Evolutionary conservation across 352 stramenopile species (phyloP), one percentile per base, ranked within the genome.

Genomic region (Blastocystis sp.): DNA sequence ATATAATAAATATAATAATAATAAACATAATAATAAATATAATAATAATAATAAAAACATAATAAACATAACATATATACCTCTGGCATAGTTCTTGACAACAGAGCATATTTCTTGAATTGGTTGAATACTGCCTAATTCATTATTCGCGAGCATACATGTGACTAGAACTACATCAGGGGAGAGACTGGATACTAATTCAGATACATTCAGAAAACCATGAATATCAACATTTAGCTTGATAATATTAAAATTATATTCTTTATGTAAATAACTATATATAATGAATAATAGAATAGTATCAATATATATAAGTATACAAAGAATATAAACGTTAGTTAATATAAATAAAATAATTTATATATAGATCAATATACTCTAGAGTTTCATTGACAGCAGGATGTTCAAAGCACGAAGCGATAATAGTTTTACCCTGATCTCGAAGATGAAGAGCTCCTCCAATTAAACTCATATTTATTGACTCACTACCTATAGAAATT

Each of bases 91-190:
- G n/a, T n/a, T n/a, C n/a, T n/a, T n/a, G n/a, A n/a, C n/a, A n/a
- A n/a, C n/a, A n/a, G n/a, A n/a, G n/a, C n/a, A n/a, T 39, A 95
- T 86, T 37, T 87, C 75, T 0, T 73, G 73, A 16, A 97, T 79
- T 2, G 86, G 86, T 70, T 96, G 84, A 21, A 97, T 68, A 23
- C 84, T 84, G 28, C 86, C 86, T 25, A 93, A 80, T 74, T 98
- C 88, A 68, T 96, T 98, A 68, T 98, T 95, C n/a, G 86, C 86
- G 16, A 91, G 77, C 86, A 96, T 95, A 41, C 96, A 65, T 0
- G 87, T 94, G 23, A 97, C 79, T 10, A 95, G 69, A 18, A 80
- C 80, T 10, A 86, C 95, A 57, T 87, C 67, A 0, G 69, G 33
- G 9, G 57, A 42, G 31, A 95, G 72, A 0, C 83, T 80, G 6